Evolutionary conservation across 1,284 basidiomycete genomes (phyloP), one percentile per base, ranked within the genome.

Genomic region (Fomitopsis betulina): DNA sequence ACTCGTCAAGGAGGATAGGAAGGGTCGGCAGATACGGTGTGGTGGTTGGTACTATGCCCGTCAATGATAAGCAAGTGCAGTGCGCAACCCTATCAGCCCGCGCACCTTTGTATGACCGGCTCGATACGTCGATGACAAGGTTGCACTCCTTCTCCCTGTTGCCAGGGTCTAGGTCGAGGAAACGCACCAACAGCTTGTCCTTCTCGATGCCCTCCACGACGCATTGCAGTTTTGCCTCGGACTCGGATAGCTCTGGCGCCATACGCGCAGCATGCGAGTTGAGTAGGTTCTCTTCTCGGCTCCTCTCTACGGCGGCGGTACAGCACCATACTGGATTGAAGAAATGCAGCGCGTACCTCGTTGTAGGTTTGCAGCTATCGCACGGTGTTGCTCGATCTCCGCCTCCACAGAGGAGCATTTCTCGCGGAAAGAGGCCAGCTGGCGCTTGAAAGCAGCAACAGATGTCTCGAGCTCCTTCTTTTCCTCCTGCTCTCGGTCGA

Each of bases 81-180:
- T 5, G 5, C 2, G 3, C 8, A 5, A 9, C 3, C 23, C 23
- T 30, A 27, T 8, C 4, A 15, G 45, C 13, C 3, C 9, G 66
- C 78, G 54, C 56, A 92, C 93, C 89, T 76, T 82, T 82, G 65
- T 92, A 94, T 2, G 75, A 70, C 12, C 74, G 71, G 9, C 73
- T 72, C 0, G 86, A 84, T 17, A 93, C 77, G 66, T 96, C 91
- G 27, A 95, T 70, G 0, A 94, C 85, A 58, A 95, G 78, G 56
- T 80, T 87, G 62, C 86, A 92, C 65, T 93, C 90, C 33, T 82
- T 77, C 15, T 80, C 54, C 7, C 53, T 76, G 57, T 87, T 80
- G 0, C 73, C 65, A 2, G 80, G 75, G 66, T 91, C 88, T 43
- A 94, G 71, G 55, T 84, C 75, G 3, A 81, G 81, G 72, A 93